Evolutionary conservation across 2,329 filamentous ascomycete genomes (phyloP).

Genomic region (Metarhizium sp.): DNA sequence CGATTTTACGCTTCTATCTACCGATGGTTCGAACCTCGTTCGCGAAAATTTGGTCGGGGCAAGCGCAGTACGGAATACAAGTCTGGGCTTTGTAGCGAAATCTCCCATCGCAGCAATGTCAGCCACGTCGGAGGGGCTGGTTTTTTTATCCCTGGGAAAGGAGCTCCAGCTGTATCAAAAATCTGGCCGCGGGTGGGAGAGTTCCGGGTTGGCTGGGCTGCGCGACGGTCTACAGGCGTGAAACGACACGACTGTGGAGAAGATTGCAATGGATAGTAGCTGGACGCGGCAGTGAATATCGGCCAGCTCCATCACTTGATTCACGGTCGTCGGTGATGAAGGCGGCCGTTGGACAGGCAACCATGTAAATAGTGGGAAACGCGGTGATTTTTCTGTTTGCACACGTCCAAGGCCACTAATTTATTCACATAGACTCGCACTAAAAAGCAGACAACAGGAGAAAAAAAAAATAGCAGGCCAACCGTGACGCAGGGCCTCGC

Average conservation of each 20-base stretch:
- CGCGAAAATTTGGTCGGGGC: constrained; percentile 9
- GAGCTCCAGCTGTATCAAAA: constrained; percentile 10
- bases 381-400: not conserved
- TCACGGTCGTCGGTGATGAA: not conserved
- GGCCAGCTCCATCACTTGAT: not conserved
- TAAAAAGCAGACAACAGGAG: too few relatives aligned
- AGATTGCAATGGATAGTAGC: too few relatives aligned
- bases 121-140: constrained; percentile 8
- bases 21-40: constrained; percentile 5
- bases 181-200: constrained; percentile 5
- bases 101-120: constrained; percentile 7
- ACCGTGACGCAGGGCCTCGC: not conserved
- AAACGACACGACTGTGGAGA: not conserved
- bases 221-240: not conserved
- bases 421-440: not conserved
- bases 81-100: constrained; percentile 5
- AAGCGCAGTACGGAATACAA: constrained; percentile 1
- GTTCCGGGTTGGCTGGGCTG: constrained; percentile 3
- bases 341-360: not conserved
- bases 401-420: not conserved
- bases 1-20: constrained; percentile 11
- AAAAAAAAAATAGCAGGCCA: not conserved
- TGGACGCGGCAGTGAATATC: not conserved
- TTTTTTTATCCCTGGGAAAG: constrained; percentile 11
- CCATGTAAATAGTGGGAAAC: not conserved